Evolutionary conservation across 441 rosid species (phyloP).

Genomic region (Populus hybrid): DNA sequence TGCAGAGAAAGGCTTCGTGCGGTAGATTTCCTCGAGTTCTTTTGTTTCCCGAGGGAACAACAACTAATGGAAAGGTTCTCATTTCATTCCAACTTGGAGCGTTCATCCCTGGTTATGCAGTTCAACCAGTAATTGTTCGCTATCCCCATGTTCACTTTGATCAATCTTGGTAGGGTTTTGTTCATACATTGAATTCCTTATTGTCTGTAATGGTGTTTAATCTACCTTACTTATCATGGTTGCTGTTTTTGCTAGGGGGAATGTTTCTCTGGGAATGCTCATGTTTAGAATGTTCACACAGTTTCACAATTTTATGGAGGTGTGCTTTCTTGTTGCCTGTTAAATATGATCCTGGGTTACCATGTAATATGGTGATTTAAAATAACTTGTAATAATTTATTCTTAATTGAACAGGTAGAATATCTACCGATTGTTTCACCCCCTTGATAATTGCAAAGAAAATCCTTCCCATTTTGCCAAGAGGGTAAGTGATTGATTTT

Average conservation of each 20-base stretch:
- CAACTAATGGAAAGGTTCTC: slow-evolving; percentile 80
- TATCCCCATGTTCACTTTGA: slow-evolving; percentile 98
- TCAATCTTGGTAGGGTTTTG: slow-evolving; percentile 78
- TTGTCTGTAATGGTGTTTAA: slow-evolving; percentile 1
- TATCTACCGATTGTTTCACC: slow-evolving; percentile 83
- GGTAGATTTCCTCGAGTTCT: slow-evolving; percentile 78
- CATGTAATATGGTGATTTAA: background rate
- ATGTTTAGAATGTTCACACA: slow-evolving; percentile 98
- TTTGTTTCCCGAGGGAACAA: slow-evolving; percentile 98
- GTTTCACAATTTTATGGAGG: slow-evolving; percentile 99
- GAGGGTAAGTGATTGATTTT: slow-evolving; percentile 56
- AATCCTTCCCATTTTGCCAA: slow-evolving; percentile 65
- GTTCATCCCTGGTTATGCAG: slow-evolving; percentile 77
- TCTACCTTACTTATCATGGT: slow-evolving; percentile 2
- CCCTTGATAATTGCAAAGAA: slow-evolving; percentile 60
- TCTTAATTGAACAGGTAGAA: slow-evolving; percentile 58
- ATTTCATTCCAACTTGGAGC: slow-evolving; percentile 98
- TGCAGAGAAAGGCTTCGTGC: slow-evolving; percentile 94
- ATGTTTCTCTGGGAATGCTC: slow-evolving; percentile 72
- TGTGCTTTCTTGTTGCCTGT: slow-evolving; percentile 22
- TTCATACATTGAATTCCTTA: slow-evolving; percentile 8
- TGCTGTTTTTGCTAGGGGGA: slow-evolving; percentile 57
- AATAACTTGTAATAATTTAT: slow-evolving; percentile 8
- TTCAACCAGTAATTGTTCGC: slow-evolving; percentile 87
- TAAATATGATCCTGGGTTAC: slow-evolving; percentile 11